Base-by-base conservation (phyloP, 768 basidiomycete genomes). In the Phylloporus arenicola region DNA sequence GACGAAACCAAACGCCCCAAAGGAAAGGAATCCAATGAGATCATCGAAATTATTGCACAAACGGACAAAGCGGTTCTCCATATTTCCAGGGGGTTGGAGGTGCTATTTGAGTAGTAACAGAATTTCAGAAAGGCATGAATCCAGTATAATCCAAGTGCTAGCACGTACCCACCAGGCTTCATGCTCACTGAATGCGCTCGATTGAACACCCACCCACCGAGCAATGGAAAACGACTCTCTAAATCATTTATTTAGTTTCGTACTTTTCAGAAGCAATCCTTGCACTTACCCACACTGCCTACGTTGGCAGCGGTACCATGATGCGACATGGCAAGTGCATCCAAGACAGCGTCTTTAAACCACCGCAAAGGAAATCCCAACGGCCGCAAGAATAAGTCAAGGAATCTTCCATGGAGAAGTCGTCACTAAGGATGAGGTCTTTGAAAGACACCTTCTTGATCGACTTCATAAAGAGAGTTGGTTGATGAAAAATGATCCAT, bases 151-250 rank as follows among this genome's bases (percentile, higher is more conserved):
- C 22, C 8, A 5, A 25, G 13, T 2, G 7, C 17, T 8, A 14
- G n/a, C 19, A 60, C 69, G 37, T 40, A 70, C 69, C 53, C 55
- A 63, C 69, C 69, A 70, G 16, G 57, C 63, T 48, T 69, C 61
- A 65, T 60, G 5, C 48, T 52, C 8, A 33, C 24, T 9, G 31
- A 44, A 22, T 68, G 65, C 0, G 55, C 42, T 11, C 47, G 48
- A 43, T 63, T 67, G n/a, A 57, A 68, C 12, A 70, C 54, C 65
- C 65, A 70, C 9, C 68, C 69, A 20, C 63, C 64, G 5, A 70
- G 52, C 3, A 70, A 46, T 25, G 57, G 53, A 27, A 64, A 38
- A 13, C 64, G 57, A 41, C 45, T 54, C 10, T 30, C 59, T 57
- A 13, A 20, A 34, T n/a, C 19, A 42, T 1, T 42, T 8, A 10